phyloP scores from a whole-genome alignment of 345 rosid species.

The Corchorus capsularis region DNA sequence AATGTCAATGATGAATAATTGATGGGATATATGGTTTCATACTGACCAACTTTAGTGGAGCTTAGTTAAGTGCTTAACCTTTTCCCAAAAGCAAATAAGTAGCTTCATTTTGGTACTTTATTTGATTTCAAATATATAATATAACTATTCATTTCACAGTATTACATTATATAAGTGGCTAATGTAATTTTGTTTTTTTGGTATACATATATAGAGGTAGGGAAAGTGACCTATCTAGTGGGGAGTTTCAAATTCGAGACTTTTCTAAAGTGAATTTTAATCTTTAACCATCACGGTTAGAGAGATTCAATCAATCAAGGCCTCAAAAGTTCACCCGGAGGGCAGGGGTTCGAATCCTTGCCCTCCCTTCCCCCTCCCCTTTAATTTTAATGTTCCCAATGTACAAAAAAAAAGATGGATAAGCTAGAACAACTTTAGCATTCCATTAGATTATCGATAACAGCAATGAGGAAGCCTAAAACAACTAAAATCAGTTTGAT shows the following conservation, averaged over 20 bases:
- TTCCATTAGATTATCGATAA: background rate
- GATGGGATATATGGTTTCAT: slow-evolving; percentile 4
- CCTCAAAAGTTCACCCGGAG: no score
- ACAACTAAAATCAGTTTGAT: background rate
- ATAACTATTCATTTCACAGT: background rate
- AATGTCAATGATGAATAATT: background rate
- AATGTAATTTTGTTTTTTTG: background rate
- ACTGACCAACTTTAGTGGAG: background rate
- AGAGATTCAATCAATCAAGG: no score
- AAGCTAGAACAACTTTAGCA: background rate
- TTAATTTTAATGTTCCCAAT: no score
- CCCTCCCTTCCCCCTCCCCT: no score
- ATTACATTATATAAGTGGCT: background rate
- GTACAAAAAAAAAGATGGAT: no score
- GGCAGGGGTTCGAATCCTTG: no score
- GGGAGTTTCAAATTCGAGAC: no score
- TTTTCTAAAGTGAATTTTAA: no score
- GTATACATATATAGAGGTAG: no score
- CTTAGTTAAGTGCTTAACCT: background rate
- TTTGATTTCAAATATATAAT: background rate
- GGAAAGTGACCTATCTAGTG: no score
- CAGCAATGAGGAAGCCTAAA: background rate
- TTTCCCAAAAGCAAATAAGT: background rate
- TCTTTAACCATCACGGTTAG: no score
- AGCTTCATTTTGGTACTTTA: background rate